phyloP scores from a whole-genome alignment of 2,329 filamentous ascomycete species.

The Penicillium nordicum region DNA sequence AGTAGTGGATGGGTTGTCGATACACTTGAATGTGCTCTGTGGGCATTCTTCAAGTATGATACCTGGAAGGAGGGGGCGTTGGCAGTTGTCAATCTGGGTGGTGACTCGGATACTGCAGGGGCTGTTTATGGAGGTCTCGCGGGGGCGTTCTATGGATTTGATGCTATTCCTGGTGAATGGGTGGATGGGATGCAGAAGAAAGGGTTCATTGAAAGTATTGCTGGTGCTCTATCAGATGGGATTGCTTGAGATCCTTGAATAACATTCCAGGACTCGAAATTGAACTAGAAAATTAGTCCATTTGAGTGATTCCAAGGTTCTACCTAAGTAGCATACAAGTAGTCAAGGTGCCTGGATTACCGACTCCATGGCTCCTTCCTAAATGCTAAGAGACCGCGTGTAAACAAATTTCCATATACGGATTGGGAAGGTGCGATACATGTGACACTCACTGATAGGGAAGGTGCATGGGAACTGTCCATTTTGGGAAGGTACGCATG shows the following conservation, averaged over 20 bases:
- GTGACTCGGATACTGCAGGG: constrained; percentile 46
- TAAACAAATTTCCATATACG: not conserved
- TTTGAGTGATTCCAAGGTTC: not conserved
- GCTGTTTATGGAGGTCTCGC: constrained; percentile 46
- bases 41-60: constrained; percentile 42
- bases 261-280: not conserved
- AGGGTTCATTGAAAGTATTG: constrained; percentile 17
- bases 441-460: not conserved
- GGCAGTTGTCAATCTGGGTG: constrained; percentile 42
- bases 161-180: constrained; percentile 33
- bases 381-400: too few relatives aligned
- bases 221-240: not conserved
- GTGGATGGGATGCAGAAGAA: constrained; percentile 26
- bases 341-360: not conserved
- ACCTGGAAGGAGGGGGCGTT: constrained; percentile 39
- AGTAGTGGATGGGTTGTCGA: constrained; percentile 44
- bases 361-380: not conserved
- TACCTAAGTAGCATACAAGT: not conserved
- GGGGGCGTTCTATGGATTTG: constrained; percentile 41
- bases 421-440: not conserved
- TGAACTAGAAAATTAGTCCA: not conserved
- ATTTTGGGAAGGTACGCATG: not conserved
- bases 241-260: not conserved
- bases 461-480: not conserved
- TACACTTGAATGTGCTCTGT: constrained; percentile 43